phyloP scores from a whole-genome alignment of 2,329 filamentous ascomycete genomes.

The Fusarium decemcellulare region DNA sequence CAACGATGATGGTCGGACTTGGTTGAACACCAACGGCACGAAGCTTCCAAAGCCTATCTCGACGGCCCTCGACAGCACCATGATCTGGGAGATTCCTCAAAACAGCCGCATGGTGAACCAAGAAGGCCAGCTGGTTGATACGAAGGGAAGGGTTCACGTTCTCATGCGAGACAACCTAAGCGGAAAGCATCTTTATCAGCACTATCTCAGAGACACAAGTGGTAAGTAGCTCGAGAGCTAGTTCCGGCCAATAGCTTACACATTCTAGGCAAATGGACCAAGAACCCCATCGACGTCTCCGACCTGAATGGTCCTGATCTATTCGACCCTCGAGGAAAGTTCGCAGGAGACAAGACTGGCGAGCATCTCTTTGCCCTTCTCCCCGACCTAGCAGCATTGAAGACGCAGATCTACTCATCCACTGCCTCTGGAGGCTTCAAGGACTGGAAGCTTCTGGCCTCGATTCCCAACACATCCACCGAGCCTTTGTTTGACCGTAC shows the following conservation, averaged over 20 bases:
- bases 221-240: not conserved
- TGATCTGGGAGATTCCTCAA: slow-evolving; percentile 32
- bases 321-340: slow-evolving; percentile 33
- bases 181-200: slow-evolving; percentile 28
- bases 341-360: slow-evolving; percentile 24
- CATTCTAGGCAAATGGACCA: slow-evolving; percentile 17
- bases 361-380: slow-evolving; percentile 31
- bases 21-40: slow-evolving; percentile 27
- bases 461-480: slow-evolving; percentile 29
- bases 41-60: slow-evolving; percentile 24
- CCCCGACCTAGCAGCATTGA: slow-evolving; percentile 4
- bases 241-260: accelerated
- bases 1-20: slow-evolving; percentile 31
- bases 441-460: slow-evolving; percentile 19
- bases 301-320: slow-evolving; percentile 32
- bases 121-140: slow-evolving; percentile 29
- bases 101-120: slow-evolving; percentile 39
- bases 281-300: slow-evolving; percentile 25
- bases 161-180: slow-evolving; percentile 31
- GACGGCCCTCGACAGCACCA: slow-evolving; percentile 19
- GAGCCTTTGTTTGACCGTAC: slow-evolving; percentile 32
- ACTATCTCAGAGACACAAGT: slow-evolving; percentile 18
- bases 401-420: slow-evolving; percentile 21
- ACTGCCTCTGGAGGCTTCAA: slow-evolving; percentile 17
- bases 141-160: slow-evolving; percentile 26